A percentile compares a stretch with the other conserved stretches of the same genome.
Evolutionary conservation across 495 filamentous ascomycete species (phyloP).

Genomic region (Cladorrhinum samala): DNA sequence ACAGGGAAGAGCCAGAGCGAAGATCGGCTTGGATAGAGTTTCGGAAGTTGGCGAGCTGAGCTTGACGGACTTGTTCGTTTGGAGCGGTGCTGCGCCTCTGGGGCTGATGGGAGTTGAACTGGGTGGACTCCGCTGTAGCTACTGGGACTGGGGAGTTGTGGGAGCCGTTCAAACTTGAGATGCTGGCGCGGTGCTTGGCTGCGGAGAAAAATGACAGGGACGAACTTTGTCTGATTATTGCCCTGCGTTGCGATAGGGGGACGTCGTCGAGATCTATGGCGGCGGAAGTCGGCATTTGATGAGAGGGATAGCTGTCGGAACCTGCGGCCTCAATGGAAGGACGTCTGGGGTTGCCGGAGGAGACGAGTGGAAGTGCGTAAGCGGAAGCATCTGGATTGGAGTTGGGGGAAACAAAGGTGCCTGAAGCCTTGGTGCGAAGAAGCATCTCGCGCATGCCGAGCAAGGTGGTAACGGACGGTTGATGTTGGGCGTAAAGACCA

Average conservation of each 20-base stretch:
- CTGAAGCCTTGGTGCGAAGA: slow-evolving; percentile 44
- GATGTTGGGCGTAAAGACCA: slow-evolving; percentile 32
- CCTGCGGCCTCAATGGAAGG: slow-evolving; percentile 28
- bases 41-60: slow-evolving; percentile 69
- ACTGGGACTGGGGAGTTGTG: slow-evolving; percentile 1
- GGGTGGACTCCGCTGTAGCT: slow-evolving; percentile 21
- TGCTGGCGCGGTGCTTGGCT: not conserved
- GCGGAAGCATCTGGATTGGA: slow-evolving; percentile 14
- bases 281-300: slow-evolving; percentile 5
- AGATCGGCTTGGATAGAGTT: slow-evolving; percentile 63
- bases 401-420: slow-evolving; percentile 19
- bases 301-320: slow-evolving; percentile 26
- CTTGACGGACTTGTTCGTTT: slow-evolving; percentile 45
- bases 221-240: slow-evolving; percentile 47
- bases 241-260: slow-evolving; percentile 63
- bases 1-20: slow-evolving; percentile 23
- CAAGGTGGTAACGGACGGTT: slow-evolving; percentile 53
- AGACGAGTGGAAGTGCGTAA: slow-evolving; percentile 12
- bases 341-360: slow-evolving; percentile 19
- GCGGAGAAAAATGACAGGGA: no score
- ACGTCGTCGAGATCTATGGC: slow-evolving; percentile 55
- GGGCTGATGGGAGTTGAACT: slow-evolving; percentile 56
- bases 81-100: slow-evolving; percentile 35
- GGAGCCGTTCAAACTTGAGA: slow-evolving; percentile 15
- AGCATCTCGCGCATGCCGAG: slow-evolving; percentile 58